Evolutionary conservation across 352 stramenopile species (phyloP).

Genomic region (Phytophthora parvispora): DNA sequence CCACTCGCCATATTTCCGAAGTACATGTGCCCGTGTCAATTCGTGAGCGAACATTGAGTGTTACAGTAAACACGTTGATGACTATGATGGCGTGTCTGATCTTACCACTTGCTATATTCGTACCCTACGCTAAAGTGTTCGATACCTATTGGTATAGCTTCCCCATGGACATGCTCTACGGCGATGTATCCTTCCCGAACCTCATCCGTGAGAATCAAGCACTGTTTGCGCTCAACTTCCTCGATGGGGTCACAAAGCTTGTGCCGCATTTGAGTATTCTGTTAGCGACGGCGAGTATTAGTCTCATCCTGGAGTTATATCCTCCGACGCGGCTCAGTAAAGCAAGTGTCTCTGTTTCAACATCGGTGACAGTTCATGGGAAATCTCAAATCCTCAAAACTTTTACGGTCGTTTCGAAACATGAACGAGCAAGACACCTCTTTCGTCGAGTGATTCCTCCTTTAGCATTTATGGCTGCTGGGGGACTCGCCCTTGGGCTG

Average conservation of each 20-base stretch:
- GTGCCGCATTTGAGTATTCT: conserved; percentile 54
- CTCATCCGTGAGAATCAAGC: conserved; percentile 56
- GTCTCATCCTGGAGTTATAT: conserved; percentile 33
- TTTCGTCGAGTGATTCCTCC: conserved; percentile 24
- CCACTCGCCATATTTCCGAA: background rate
- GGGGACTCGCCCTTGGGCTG: conserved; percentile 16
- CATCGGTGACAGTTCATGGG: conserved; percentile 2
- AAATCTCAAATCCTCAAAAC: background rate
- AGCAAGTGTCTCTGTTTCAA: background rate
- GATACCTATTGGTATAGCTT: conserved; percentile 39
- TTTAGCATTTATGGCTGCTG: conserved; percentile 14
- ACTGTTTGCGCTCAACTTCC: conserved; percentile 39
- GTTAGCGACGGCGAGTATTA: conserved; percentile 37
- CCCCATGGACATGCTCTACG: conserved; percentile 46
- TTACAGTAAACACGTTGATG: conserved; percentile 20
- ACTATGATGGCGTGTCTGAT: conserved; percentile 7
- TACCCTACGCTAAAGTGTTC: conserved; percentile 39
- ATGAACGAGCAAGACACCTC: background rate
- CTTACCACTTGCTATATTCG: conserved; percentile 25
- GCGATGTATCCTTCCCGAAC: conserved; percentile 54
- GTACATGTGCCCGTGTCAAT: conserved; percentile 11
- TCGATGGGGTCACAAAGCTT: conserved; percentile 40
- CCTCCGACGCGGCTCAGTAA: conserved; percentile 7
- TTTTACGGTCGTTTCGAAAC: background rate
- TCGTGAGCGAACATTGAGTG: conserved; percentile 27